phyloP scores from a whole-genome alignment of 257 asterid genomes.

The Orobanche coerulescens region DNA sequence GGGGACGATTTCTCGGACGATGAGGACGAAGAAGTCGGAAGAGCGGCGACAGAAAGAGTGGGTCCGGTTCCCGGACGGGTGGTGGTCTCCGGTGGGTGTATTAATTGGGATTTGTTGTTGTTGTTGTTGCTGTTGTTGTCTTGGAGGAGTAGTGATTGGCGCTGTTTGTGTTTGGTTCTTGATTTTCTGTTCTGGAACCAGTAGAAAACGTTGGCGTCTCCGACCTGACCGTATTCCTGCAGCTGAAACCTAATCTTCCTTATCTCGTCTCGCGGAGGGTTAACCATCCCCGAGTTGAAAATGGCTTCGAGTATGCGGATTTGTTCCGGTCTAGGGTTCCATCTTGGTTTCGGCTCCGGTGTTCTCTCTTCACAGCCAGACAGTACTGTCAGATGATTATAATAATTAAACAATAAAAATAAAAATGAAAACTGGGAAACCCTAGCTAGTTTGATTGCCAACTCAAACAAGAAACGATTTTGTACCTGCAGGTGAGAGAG shows the following conservation, averaged over 20 bases:
- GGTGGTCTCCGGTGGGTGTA: constrained; percentile 24
- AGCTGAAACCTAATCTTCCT: constrained; percentile 53
- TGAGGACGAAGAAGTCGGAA: constrained; percentile 33
- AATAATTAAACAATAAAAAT: background rate
- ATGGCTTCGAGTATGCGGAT: constrained; percentile 69
- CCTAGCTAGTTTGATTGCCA: background rate
- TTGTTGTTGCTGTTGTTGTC: no score
- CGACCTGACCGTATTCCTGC: constrained; percentile 67
- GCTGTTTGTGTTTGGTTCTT: constrained; percentile 61
- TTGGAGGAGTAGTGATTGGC: constrained; percentile 45
- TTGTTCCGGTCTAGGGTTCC: constrained; percentile 94
- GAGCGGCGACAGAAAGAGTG: constrained; percentile 19
- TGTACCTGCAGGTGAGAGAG: constrained; percentile 21
- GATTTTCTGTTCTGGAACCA: constrained; percentile 90
- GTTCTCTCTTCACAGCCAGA: constrained; percentile 50
- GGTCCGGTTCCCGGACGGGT: no score
- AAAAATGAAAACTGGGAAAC: background rate
- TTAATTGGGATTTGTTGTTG: background rate
- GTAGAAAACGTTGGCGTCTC: constrained; percentile 78
- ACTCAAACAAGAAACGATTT: background rate
- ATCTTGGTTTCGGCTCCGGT: constrained; percentile 80
- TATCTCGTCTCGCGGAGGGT: constrained; percentile 68
- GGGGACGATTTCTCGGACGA: constrained; percentile 52
- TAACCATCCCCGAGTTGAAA: constrained; percentile 79
- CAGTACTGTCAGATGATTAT: background rate